Percentiles rank a stretch among this genome's conserved stretches.
These are phyloP conservation scores for Penicillium oxalicum DNA, from an alignment of 2,329 filamentous ascomycete species.

Conservation along the genomic window DNA sequence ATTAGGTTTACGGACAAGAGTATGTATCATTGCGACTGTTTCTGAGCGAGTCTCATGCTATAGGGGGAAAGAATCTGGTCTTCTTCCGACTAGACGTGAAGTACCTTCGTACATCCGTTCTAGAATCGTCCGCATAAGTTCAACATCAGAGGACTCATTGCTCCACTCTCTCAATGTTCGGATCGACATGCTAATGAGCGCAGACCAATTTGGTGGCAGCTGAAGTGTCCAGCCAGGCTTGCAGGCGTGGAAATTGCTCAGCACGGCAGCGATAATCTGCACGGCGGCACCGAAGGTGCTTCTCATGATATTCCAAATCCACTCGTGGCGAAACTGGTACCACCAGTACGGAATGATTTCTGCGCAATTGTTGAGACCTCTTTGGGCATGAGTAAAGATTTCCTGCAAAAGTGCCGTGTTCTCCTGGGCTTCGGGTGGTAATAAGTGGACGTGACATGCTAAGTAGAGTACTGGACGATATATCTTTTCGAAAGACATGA, in stretches of 20 bases:
- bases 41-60: neutral
- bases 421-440: constrained; percentile 14
- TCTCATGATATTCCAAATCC: constrained; percentile 18
- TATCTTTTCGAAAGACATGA: constrained; percentile 15
- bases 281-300: constrained; percentile 15
- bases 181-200: constrained; percentile 16
- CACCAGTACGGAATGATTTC: constrained; percentile 15
- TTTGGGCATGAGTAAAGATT: constrained; percentile 15
- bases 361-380: constrained; percentile 16
- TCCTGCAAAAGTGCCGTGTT: constrained; percentile 5
- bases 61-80: constrained; percentile 7
- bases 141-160: constrained; percentile 15
- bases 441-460: constrained; percentile 16
- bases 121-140: constrained; percentile 16
- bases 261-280: constrained; percentile 15
- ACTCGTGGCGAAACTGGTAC: constrained; percentile 20
- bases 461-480: constrained; percentile 19
- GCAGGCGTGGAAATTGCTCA: constrained; percentile 10
- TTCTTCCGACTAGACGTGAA: constrained; percentile 15
- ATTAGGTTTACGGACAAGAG: neutral
- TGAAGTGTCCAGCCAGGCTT: constrained; percentile 5
- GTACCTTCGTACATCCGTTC: constrained; percentile 21
- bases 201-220: constrained; percentile 16
- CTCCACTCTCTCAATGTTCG: constrained; percentile 15
- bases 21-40: neutral